Evolutionary conservation across 805 yeast species (phyloP).

Genomic region (Millerago galiae): DNA sequence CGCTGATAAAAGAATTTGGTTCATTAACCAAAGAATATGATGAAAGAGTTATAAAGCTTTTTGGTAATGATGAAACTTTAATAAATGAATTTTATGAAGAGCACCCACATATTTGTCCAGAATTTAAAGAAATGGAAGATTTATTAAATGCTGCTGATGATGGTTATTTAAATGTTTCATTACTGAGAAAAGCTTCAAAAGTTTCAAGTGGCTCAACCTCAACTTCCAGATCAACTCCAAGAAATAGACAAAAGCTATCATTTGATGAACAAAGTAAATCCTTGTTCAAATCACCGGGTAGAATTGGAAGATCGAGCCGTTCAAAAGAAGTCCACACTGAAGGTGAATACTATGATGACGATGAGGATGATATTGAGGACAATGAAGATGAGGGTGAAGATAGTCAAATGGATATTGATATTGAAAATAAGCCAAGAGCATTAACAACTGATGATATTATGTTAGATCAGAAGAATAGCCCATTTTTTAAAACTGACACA

Average conservation of each 20-base stretch:
- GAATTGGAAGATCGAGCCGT: slow-evolving; percentile 21
- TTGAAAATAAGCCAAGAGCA: not conserved
- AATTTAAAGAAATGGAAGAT: slow-evolving; percentile 44
- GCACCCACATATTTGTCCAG: slow-evolving; percentile 24
- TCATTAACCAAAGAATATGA: slow-evolving; percentile 22
- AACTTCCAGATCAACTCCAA: not conserved
- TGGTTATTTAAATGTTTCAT: slow-evolving; percentile 51
- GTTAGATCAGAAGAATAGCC: not conserved
- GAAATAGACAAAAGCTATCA: slow-evolving; percentile 7
- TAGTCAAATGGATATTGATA: slow-evolving; percentile 5
- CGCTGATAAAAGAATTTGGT: slow-evolving; percentile 26
- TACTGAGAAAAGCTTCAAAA: slow-evolving; percentile 43
- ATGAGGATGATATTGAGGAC: slow-evolving; percentile 7
- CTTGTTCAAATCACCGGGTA: slow-evolving; percentile 6
- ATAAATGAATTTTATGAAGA: slow-evolving; percentile 19
- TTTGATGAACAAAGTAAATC: slow-evolving; percentile 1
- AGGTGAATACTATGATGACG: slow-evolving; percentile 22
- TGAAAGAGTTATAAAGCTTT: slow-evolving; percentile 16
- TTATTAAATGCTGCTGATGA: slow-evolving; percentile 57
- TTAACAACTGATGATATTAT: not conserved
- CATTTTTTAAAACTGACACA: slow-evolving; percentile 15
- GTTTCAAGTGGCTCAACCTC: slow-evolving; percentile 12
- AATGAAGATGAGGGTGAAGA: slow-evolving; percentile 2
- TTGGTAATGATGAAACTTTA: slow-evolving; percentile 20
- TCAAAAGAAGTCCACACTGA: slow-evolving; percentile 15